phyloP scores from a whole-genome alignment of 108 stramenopile species.

The Cyclotella choctawhatcheeana region DNA sequence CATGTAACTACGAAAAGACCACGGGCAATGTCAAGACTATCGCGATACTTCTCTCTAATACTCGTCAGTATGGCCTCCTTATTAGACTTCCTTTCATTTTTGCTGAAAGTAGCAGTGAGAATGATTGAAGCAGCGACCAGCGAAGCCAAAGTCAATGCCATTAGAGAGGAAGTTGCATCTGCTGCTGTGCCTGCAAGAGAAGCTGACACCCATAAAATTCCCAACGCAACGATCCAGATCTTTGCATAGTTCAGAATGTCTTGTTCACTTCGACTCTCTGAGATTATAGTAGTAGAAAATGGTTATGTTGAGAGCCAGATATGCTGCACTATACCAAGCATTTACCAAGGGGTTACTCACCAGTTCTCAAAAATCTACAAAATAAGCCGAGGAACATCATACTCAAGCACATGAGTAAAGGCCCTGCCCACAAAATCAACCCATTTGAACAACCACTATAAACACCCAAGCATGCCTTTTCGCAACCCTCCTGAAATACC shows the following conservation, averaged over 20 bases:
- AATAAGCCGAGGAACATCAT: conserved; percentile 59
- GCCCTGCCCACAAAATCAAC: conserved; percentile 62
- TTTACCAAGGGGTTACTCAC: conserved; percentile 14
- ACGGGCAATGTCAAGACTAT: conserved; percentile 43
- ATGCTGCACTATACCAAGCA: not conserved
- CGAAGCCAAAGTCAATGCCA: conserved; percentile 53
- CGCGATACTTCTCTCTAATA: conserved; percentile 50
- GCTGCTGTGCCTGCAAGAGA: conserved; percentile 57
- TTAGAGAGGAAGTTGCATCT: conserved; percentile 45
- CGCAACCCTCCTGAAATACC: conserved; percentile 35
- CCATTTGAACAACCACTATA: conserved; percentile 55
- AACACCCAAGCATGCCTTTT: conserved; percentile 31
- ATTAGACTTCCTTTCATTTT: conserved; percentile 29
- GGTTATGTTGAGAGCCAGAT: not conserved
- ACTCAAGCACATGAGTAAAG: conserved; percentile 45
- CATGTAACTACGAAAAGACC: conserved; percentile 50
- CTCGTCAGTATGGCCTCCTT: conserved; percentile 27
- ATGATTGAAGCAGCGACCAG: conserved; percentile 50
- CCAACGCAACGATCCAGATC: conserved; percentile 54
- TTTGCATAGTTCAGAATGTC: conserved; percentile 61
- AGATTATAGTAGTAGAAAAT: no score
- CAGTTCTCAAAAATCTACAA: conserved; percentile 55
- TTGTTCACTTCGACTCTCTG: conserved; percentile 38
- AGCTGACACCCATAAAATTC: conserved; percentile 56
- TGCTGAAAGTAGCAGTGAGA: conserved; percentile 38